Percentiles rank a stretch among this genome's conserved stretches.
phyloP scores from a whole-genome alignment of 1,284 basidiomycete species.

The Jaminaea rosea region DNA sequence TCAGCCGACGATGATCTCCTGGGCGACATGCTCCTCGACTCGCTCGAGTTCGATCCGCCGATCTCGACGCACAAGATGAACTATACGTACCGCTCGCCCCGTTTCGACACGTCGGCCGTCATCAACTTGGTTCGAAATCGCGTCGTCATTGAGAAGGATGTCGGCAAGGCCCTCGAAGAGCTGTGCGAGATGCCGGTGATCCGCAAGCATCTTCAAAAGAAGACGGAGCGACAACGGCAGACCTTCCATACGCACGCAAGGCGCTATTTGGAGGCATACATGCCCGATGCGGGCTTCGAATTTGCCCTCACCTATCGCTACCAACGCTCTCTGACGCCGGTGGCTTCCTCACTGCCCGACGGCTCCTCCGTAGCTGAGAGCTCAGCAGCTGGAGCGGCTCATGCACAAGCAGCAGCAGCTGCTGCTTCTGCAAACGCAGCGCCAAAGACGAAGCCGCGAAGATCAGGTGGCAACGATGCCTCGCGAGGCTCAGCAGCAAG shows the following conservation, averaged over 20 bases:
- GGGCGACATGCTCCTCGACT: constrained; percentile 44
- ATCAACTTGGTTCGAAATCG: constrained; percentile 29
- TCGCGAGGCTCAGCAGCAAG: constrained; percentile 14
- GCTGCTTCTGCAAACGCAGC: neutral
- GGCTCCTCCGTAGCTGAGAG: neutral
- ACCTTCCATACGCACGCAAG: constrained; percentile 33
- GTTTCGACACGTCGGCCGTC: constrained; percentile 36
- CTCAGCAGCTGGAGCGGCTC: neutral
- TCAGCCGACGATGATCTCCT: constrained; percentile 45
- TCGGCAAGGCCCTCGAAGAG: constrained; percentile 29
- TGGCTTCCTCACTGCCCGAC: neutral
- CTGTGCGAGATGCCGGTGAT: constrained; percentile 35
- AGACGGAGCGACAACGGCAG: constrained; percentile 27
- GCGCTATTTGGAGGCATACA: constrained; percentile 43
- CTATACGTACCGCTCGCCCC: constrained; percentile 34
- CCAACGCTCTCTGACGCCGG: constrained; percentile 7
- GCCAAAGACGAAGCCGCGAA: constrained; percentile 13
- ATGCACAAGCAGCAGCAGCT: neutral
- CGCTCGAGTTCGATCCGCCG: constrained; percentile 43
- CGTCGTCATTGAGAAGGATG: constrained; percentile 34
- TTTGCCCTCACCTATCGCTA: constrained; percentile 42
- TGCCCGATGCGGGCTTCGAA: constrained; percentile 42
- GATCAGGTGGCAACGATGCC: constrained; percentile 17
- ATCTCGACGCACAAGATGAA: constrained; percentile 47
- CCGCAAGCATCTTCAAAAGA: constrained; percentile 29